Evolutionary conservation across 78 protist genomes (phyloP), one percentile per base, ranked within the genome.

Genomic region (Protostelium mycophagum): DNA sequence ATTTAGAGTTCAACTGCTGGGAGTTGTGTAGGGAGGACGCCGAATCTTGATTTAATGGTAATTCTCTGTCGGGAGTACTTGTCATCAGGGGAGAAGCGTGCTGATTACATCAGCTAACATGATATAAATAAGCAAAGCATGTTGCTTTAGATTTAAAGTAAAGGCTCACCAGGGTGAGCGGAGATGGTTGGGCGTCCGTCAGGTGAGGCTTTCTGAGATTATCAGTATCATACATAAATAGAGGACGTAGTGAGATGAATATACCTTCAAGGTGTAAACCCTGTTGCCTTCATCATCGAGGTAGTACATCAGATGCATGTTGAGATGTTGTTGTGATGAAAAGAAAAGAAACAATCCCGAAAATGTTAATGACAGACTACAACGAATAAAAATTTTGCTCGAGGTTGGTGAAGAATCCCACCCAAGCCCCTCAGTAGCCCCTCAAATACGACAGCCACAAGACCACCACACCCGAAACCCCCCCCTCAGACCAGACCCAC

Each of bases 281-380:
- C 98, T 92, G 88, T 94, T 89, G 83, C 98, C 98, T 0, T 89
- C 51, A 63, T 88, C 91, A 83, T 34, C 89, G 10, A 83, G 84
- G 96, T 96, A 94, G 95, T 92, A 96, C 94, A 91, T 93, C 35
- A 96, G 90, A 89, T 95, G 96, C 98, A 96, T 96, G 73, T n/a
- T n/a, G n/a, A n/a, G n/a, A n/a, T n/a, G n/a, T n/a, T n/a, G n/a
- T n/a, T n/a, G n/a, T n/a, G n/a, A n/a, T n/a, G n/a, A n/a, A n/a
- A n/a, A n/a, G n/a, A n/a, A n/a, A n/a, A n/a, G n/a, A n/a, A n/a
- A n/a, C n/a, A n/a, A n/a, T n/a, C n/a, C n/a, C n/a, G n/a, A n/a
- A n/a, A n/a, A n/a, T n/a, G n/a, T n/a, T n/a, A n/a, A n/a, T n/a
- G n/a, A n/a, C n/a, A n/a, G n/a, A n/a, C n/a, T n/a, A n/a, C n/a